Evolutionary conservation across 257 asterid species (phyloP).

Genomic region (Solanum medicagineum): DNA sequence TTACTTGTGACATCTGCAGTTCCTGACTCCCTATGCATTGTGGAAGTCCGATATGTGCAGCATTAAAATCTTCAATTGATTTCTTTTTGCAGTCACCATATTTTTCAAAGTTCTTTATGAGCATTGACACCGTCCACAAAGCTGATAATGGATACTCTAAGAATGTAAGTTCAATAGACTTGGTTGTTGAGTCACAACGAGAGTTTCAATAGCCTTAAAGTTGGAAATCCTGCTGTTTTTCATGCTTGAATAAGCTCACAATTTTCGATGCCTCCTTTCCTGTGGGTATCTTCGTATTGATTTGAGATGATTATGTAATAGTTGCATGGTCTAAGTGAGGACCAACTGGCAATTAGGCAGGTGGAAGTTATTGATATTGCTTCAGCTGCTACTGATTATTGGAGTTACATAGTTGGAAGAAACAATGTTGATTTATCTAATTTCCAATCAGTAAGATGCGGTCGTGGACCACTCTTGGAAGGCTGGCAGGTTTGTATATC

Average conservation of each 20-base stretch:
- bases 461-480: constrained; percentile 72
- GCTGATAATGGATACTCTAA: constrained; percentile 36
- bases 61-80: background rate
- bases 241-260: background rate
- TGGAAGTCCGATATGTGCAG: background rate
- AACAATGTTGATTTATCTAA: constrained; percentile 44
- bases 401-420: constrained; percentile 74
- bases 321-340: constrained; percentile 67
- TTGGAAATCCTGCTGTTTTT: background rate
- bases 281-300: background rate
- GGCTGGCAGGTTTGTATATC: constrained; percentile 78
- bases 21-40: background rate
- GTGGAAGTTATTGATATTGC: constrained; percentile 72
- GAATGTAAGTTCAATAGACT: constrained; percentile 41
- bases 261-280: background rate
- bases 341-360: constrained; percentile 53
- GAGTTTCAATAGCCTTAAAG: background rate
- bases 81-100: constrained; percentile 59
- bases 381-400: constrained; percentile 49
- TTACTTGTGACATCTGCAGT: background rate
- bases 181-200: background rate
- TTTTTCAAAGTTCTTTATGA: constrained; percentile 42
- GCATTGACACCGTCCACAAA: constrained; percentile 4
- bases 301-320: constrained; percentile 3
- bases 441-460: constrained; percentile 57